phyloP scores from a whole-genome alignment of 495 filamentous ascomycete species.

The Neurospora cerealis region DNA sequence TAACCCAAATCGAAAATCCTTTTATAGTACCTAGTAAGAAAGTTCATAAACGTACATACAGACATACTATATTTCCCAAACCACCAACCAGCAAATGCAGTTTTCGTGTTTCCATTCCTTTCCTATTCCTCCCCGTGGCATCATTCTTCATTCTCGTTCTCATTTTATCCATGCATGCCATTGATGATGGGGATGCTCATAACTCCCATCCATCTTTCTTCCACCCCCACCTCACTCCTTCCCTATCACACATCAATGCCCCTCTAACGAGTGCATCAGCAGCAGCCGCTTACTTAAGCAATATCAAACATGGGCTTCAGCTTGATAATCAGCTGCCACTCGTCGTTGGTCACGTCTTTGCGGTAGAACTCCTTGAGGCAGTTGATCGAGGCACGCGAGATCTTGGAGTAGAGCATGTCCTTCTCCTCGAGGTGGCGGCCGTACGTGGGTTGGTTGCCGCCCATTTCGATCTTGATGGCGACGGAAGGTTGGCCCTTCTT shows the following conservation, averaged over 20 bases:
- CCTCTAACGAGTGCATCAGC: too few species aligned
- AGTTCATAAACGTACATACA: background rate
- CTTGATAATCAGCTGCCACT: slow-evolving; percentile 87
- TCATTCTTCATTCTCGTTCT: background rate
- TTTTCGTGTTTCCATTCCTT: background rate
- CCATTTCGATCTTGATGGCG: slow-evolving; percentile 93
- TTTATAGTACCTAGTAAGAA: background rate
- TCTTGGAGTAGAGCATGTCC: slow-evolving; percentile 77
- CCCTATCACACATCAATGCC: too few species aligned
- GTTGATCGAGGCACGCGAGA: slow-evolving; percentile 83
- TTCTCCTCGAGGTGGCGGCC: slow-evolving; percentile 93
- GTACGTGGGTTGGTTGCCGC: slow-evolving; percentile 87
- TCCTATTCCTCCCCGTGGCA: background rate
- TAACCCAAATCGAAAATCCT: background rate
- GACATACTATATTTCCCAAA: background rate
- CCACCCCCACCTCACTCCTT: too few species aligned
- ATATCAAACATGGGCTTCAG: slow-evolving; percentile 93
- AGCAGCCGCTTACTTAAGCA: too few species aligned
- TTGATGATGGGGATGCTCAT: background rate
- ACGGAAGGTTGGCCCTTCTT: slow-evolving; percentile 96
- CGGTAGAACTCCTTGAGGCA: slow-evolving; percentile 94
- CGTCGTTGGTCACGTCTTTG: slow-evolving; percentile 80
- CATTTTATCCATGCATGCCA: background rate
- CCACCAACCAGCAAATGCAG: background rate
- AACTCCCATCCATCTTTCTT: background rate